Percentiles rank a stretch among this genome's conserved stretches.
phyloP scores from a whole-genome alignment of 2,329 filamentous ascomycete species.

The Cordyceps tenuipes region DNA sequence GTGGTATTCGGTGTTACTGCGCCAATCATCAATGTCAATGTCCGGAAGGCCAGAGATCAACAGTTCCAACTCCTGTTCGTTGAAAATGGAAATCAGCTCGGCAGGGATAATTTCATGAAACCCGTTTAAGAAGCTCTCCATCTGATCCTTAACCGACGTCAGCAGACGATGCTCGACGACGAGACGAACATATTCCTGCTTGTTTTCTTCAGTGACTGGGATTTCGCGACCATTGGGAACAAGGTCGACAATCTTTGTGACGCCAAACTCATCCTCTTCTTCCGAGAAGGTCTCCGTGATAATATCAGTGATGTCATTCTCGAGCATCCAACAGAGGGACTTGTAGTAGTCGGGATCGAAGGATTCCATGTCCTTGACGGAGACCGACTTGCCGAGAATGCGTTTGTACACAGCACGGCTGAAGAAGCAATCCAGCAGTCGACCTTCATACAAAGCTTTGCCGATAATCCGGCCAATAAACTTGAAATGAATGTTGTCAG shows the following conservation, averaged over 20 bases:
- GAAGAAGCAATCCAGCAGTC: slow-evolving; percentile 96
- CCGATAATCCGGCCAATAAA: slow-evolving; percentile 98
- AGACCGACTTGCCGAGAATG: slow-evolving; percentile 89
- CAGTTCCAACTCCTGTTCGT: slow-evolving; percentile 93
- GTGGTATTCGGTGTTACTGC: slow-evolving; percentile 97
- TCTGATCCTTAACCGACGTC: slow-evolving; percentile 86
- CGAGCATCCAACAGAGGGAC: slow-evolving; percentile 94
- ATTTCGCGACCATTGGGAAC: slow-evolving; percentile 84
- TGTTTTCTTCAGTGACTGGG: slow-evolving; percentile 93
- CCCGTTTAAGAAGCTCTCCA: slow-evolving; percentile 85
- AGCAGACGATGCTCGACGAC: slow-evolving; percentile 92
- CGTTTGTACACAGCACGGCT: slow-evolving; percentile 97
- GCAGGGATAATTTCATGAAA: slow-evolving; percentile 98
- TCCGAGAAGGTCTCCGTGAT: slow-evolving; percentile 95
- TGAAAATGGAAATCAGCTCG: slow-evolving; percentile 93
- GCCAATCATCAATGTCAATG: slow-evolving; percentile 98
- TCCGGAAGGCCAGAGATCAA: slow-evolving; percentile 95
- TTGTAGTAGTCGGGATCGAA: slow-evolving; percentile 99
- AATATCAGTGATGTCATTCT: slow-evolving; percentile 97
- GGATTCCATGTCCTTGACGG: slow-evolving; percentile 98
- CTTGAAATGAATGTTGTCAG: slow-evolving; percentile 97
- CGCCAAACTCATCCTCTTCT: slow-evolving; percentile 89
- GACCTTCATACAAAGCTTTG: slow-evolving; percentile 93
- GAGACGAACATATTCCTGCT: slow-evolving; percentile 91
- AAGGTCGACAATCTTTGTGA: slow-evolving; percentile 78